phyloP scores from a whole-genome alignment of 768 basidiomycete genomes.

The Tulasnella sp. region DNA sequence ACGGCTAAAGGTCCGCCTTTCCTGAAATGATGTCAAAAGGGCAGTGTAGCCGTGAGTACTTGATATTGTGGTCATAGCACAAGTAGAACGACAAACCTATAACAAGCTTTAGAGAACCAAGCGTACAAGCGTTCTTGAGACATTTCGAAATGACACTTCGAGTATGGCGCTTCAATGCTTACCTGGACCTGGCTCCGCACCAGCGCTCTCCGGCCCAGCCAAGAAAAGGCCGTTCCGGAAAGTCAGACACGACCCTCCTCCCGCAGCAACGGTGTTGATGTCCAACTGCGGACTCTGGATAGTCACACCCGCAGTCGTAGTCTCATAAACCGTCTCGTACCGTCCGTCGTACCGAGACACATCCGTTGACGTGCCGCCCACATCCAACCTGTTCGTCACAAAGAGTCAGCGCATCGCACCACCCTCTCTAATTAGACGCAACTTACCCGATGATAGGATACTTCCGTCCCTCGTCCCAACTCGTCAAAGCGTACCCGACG shows the following conservation, averaged over 20 bases:
- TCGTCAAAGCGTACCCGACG: slow-evolving; percentile 90
- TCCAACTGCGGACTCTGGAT: slow-evolving; percentile 90
- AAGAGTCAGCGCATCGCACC: not conserved
- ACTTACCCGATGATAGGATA: slow-evolving; percentile 76
- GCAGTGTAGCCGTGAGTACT: not conserved
- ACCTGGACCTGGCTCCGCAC: slow-evolving; percentile 79
- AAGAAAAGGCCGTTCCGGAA: slow-evolving; percentile 86
- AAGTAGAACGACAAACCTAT: slow-evolving; percentile 41
- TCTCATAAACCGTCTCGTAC: slow-evolving; percentile 90
- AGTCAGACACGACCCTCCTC: slow-evolving; percentile 80
- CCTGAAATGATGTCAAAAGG: slow-evolving; percentile 27
- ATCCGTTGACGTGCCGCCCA: slow-evolving; percentile 94
- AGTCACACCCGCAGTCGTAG: slow-evolving; percentile 87
- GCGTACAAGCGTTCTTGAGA: not conserved
- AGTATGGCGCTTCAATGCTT: too few species aligned
- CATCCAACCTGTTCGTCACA: slow-evolving; percentile 60
- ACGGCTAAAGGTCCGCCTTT: slow-evolving; percentile 88
- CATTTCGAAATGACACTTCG: too few species aligned
- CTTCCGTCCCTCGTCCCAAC: slow-evolving; percentile 65
- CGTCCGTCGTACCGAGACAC: slow-evolving; percentile 86
- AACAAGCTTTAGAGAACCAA: slow-evolving; percentile 40
- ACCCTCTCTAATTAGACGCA: not conserved
- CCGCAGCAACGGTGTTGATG: slow-evolving; percentile 93
- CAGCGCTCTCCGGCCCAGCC: slow-evolving; percentile 87
- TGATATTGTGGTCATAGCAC: not conserved